These are phyloP conservation scores for Physcia stellaris DNA, from an alignment of 495 filamentous ascomycete species.

Conservation along the genomic window DNA sequence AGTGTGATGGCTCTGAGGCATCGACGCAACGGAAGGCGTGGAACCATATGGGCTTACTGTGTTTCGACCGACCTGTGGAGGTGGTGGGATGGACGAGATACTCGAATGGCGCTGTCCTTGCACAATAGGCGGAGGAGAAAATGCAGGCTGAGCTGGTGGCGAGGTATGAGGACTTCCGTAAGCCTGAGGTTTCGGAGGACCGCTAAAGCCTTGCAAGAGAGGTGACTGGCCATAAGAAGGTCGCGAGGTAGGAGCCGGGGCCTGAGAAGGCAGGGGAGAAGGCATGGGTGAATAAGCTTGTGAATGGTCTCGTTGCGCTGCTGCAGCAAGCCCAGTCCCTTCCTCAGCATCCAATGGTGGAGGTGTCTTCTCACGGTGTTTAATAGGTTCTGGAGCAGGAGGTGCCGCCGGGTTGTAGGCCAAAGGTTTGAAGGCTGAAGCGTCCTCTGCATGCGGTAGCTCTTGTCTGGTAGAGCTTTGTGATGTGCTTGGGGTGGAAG, in stretches of 20 bases:
- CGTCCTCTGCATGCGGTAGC: conserved; percentile 18
- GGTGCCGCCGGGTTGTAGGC: conserved; percentile 87
- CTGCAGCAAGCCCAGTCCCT: conserved; percentile 58
- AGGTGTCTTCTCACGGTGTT: conserved; percentile 79
- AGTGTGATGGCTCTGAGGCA: conserved; percentile 26
- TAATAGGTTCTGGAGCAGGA: conserved; percentile 67
- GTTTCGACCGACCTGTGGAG: conserved; percentile 11
- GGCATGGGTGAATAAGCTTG: conserved; percentile 14
- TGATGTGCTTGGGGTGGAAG: conserved; percentile 12
- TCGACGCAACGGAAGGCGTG: conserved; percentile 25
- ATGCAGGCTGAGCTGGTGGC: conserved; percentile 25
- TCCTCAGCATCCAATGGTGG: conserved; percentile 58
- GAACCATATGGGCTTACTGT: conserved; percentile 11
- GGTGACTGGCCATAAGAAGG: conserved; percentile 12
- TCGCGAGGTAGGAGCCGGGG: conserved; percentile 21
- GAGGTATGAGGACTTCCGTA: conserved; percentile 20
- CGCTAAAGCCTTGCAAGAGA: conserved; percentile 16
- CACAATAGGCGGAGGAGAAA: conserved; percentile 17
- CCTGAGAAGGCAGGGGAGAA: conserved; percentile 16
- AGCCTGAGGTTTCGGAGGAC: conserved; percentile 20
- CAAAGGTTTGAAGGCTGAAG: conserved; percentile 49
- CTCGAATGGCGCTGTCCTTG: conserved; percentile 9
- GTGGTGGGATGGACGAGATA: conserved; percentile 24
- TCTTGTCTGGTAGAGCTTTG: conserved; percentile 13
- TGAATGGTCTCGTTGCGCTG: conserved; percentile 49